phyloP scores from a whole-genome alignment of 169 alveolate genomes.

The Babesia ovis region DNA sequence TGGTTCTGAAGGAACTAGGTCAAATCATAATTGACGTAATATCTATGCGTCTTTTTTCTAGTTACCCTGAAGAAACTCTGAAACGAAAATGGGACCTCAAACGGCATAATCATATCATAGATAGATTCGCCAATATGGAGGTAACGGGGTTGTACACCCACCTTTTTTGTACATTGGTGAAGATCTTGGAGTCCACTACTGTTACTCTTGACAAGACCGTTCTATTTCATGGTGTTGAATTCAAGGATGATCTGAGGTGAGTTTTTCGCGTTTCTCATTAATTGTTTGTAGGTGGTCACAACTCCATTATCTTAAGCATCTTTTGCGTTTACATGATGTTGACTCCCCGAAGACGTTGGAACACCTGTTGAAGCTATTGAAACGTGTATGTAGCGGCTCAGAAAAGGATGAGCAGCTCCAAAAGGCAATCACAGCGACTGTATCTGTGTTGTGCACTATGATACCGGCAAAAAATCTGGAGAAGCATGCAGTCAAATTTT shows the following conservation, averaged over 20 bases:
- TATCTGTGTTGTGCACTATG: constrained; percentile 2
- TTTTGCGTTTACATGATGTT: not conserved
- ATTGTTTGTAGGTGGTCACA: constrained; percentile 17
- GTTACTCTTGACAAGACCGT: not conserved
- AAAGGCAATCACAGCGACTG: not conserved
- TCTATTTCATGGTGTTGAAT: not conserved
- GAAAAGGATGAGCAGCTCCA: not conserved
- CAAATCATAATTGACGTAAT: constrained; percentile 2
- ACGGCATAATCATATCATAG: not conserved
- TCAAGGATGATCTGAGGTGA: constrained; percentile 14
- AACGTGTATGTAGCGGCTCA: not conserved
- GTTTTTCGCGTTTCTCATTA: not conserved
- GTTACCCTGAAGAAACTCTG: not conserved
- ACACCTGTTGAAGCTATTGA: not conserved
- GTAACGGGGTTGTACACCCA: not conserved
- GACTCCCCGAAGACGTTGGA: not conserved
- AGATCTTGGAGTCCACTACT: not conserved
- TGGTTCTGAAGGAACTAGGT: not conserved
- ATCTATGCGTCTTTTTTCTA: not conserved
- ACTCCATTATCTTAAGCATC: constrained; percentile 2
- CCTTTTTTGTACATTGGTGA: not conserved
- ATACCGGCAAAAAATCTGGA: not conserved
- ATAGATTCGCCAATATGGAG: not conserved
- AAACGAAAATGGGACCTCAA: not conserved
- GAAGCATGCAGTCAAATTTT: not conserved